Percentiles rank a stretch among this genome's conserved stretches.
Conservation (phyloP, 1,139 yeast genomes). For the Hyphopichia wangnamkhiaoensis region DNA sequence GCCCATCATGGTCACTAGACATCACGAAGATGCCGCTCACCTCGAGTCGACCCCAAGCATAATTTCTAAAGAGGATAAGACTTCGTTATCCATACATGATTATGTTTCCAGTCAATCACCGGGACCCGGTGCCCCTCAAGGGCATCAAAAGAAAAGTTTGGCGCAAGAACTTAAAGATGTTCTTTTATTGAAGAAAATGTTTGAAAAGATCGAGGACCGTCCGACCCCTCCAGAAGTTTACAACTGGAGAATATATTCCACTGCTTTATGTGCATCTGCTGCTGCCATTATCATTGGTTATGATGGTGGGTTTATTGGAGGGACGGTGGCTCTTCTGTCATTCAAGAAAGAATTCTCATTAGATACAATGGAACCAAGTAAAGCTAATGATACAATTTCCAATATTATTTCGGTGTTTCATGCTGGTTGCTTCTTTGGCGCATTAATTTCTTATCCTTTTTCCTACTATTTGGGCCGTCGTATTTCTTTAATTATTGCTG, state of each 20-base stretch:
- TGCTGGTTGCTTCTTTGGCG: slow-evolving; percentile 48
- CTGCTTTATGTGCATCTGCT: slow-evolving; percentile 43
- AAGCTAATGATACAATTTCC: slow-evolving; percentile 28
- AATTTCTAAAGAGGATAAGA: no score
- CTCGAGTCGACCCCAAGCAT: no score
- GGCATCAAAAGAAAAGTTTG: no score
- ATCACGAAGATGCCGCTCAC: no score
- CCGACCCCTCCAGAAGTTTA: slow-evolving; percentile 43
- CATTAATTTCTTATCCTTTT: slow-evolving; percentile 41
- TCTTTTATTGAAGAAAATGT: slow-evolving; percentile 23
- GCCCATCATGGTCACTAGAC: no score
- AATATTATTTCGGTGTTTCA: slow-evolving; percentile 46
- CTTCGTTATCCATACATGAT: no score
- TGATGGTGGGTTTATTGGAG: slow-evolving; percentile 48
- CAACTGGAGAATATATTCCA: slow-evolving; percentile 34
- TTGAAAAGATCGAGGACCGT: slow-evolving; percentile 39
- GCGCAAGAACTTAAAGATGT: neutral
- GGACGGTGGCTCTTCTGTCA: slow-evolving; percentile 40
- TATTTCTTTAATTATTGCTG: slow-evolving; percentile 34
- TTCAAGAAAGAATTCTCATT: slow-evolving; percentile 39
- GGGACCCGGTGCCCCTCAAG: no score
- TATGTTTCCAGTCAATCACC: no score
- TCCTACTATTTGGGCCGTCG: slow-evolving; percentile 40
- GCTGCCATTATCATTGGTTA: slow-evolving; percentile 43
- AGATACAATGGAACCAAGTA: slow-evolving; percentile 20